Percentiles rank a stretch among this genome's conserved stretches.
Conservation (phyloP, 2,329 filamentous ascomycete species). For the Ambrosiella xylebori region DNA sequence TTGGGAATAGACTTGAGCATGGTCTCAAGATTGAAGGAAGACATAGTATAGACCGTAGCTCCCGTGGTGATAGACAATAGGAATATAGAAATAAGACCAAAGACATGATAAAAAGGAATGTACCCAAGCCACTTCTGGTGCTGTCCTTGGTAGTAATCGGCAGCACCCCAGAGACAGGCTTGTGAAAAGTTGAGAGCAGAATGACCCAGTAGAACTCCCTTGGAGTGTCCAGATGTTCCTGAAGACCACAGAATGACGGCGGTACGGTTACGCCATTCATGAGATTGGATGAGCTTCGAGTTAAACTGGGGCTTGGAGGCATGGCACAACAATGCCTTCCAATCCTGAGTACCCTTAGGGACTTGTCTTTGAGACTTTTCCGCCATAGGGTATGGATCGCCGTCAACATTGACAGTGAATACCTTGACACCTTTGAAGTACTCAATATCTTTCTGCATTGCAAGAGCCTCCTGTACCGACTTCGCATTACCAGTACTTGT, state of each 20-base stretch:
- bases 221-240: conserved; percentile 56
- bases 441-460: conserved; percentile 19
- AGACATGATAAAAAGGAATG: conserved; percentile 53
- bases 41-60: conserved; percentile 50
- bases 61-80: conserved; percentile 36
- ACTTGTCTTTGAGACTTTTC: not conserved
- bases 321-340: conserved; percentile 37
- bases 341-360: conserved; percentile 26
- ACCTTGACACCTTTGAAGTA: conserved; percentile 33
- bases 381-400: conserved; percentile 20
- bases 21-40: conserved; percentile 47
- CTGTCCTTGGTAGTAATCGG: conserved; percentile 25
- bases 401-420: conserved; percentile 33
- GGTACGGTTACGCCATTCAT: conserved; percentile 35
- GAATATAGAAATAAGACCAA: conserved; percentile 39
- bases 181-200: conserved; percentile 45
- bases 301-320: not conserved
- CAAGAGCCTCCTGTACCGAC: conserved; percentile 21
- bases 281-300: not conserved
- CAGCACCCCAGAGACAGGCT: conserved; percentile 30
- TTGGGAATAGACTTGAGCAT: conserved; percentile 45
- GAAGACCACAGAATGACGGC: conserved; percentile 31
- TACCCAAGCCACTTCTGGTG: conserved; percentile 38
- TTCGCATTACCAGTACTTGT: conserved; percentile 19
- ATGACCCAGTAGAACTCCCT: conserved; percentile 58